Conservation (phyloP, 345 rosid species). For the Dipteronia dyeriana region DNA sequence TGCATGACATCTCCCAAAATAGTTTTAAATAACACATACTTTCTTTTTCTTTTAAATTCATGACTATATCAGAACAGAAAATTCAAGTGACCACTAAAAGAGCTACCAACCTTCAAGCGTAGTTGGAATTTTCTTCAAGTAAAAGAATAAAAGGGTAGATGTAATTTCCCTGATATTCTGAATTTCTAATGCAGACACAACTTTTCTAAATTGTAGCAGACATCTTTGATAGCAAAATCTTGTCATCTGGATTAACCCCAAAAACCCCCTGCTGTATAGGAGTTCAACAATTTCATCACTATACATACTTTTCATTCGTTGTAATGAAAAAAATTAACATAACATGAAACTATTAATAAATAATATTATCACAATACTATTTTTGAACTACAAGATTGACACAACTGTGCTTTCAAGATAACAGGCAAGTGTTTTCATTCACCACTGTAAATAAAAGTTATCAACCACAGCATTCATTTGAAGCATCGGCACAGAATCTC, state of each 20-base stretch:
- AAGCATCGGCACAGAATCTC: not conserved
- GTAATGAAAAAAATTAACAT: not conserved
- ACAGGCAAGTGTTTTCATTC: not conserved
- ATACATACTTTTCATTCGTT: not conserved
- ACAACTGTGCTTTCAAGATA: not conserved
- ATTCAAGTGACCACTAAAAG: not conserved
- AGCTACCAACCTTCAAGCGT: not conserved
- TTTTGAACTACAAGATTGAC: not conserved
- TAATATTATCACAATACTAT: no score
- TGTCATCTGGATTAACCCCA: not conserved
- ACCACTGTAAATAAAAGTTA: not conserved
- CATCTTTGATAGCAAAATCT: not conserved
- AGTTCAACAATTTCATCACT: not conserved
- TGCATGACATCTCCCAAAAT: not conserved
- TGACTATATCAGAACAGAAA: not conserved
- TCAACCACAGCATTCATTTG: not conserved
- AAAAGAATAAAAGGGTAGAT: not conserved
- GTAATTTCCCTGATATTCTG: no score
- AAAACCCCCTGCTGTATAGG: not conserved
- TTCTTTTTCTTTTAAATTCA: no score
- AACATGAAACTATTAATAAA: no score
- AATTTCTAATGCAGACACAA: not conserved
- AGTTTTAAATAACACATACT: not conserved
- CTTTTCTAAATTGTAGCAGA: not conserved
- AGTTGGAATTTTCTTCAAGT: not conserved